Percentiles rank a stretch among this genome's conserved stretches.
These are phyloP conservation scores for Tylopilus plumbeoviolaceoides DNA, from an alignment of 768 basidiomycete species.

Conservation along the genomic window DNA sequence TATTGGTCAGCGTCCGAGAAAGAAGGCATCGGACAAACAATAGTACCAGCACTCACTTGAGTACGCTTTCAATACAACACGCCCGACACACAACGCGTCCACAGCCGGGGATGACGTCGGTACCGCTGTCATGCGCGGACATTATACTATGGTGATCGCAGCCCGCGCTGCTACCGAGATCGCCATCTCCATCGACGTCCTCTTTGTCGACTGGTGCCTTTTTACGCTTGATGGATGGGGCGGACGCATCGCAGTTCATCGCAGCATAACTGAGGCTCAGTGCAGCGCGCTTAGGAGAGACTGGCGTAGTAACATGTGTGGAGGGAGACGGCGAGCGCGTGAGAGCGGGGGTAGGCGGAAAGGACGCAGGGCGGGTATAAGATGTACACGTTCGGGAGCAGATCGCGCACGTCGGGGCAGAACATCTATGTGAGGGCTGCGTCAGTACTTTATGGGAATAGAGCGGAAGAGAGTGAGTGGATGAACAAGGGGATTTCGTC, in stretches of 20 bases:
- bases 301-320: slow-evolving; percentile 6
- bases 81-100: slow-evolving; percentile 33
- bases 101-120: slow-evolving; percentile 28
- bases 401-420: slow-evolving; percentile 32
- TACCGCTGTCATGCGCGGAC: not conserved
- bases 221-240: slow-evolving; percentile 23
- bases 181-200: slow-evolving; percentile 9
- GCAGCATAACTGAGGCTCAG: slow-evolving; percentile 20
- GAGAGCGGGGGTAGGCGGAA: slow-evolving; percentile 36
- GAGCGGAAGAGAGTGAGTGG: not conserved
- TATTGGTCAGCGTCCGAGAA: slow-evolving; percentile 7
- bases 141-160: slow-evolving; percentile 1
- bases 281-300: slow-evolving; percentile 28
- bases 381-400: slow-evolving; percentile 38
- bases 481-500: not conserved
- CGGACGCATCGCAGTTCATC: slow-evolving; percentile 20
- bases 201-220: slow-evolving; percentile 25
- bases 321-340: slow-evolving; percentile 32
- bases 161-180: not conserved
- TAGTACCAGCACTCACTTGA: slow-evolving; percentile 27
- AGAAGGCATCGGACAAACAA: not conserved
- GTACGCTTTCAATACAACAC: slow-evolving; percentile 34
- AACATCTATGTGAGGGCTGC: slow-evolving; percentile 23
- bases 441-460: slow-evolving; percentile 4
- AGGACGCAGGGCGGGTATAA: slow-evolving; percentile 27